Base-by-base conservation (phyloP, 1,284 basidiomycete species). In the Stygiomarasmius scandens region DNA sequence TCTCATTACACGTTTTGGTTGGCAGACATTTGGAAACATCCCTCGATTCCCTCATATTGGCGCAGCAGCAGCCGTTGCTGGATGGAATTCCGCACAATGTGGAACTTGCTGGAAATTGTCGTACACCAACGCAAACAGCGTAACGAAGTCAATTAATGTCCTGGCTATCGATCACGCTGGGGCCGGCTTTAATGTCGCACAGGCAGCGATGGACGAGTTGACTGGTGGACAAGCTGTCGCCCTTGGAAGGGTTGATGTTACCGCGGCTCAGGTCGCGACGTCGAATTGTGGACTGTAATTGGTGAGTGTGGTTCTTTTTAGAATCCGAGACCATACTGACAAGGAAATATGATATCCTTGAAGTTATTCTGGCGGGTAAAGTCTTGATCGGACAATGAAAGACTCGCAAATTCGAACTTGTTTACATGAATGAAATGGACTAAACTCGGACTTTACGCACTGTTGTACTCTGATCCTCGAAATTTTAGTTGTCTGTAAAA, bases 1-100 rank as follows among this genome's bases (percentile, higher is more conserved):
- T 16, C 74, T 85, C 54, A 34, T 74, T 34, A 74, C 71, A 52
- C 72, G 72, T 38, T 74, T 74, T 3, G 49, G 54, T 9, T 84
- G 71, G 68, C 71, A 68, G 22, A 83, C 77, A 36, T 79, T 84
- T 64, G 74, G 74, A 2, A 72, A 72, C 19, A 70, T 85, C 29
- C 80, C 80, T 23, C 68, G 55, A 24, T 86, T 78, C 71, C 82
- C 83, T 25, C 67, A 75, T 61, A 69, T 85, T 62, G 83, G 81
- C 11, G 82, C 76, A 19, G 74, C 72, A 4, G 64, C 64, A 29
- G 74, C 71, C 20, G 67, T 84, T 47, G 63, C 61, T 11, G 74
- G 73, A 2, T 82, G 72, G 70, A 72, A 76, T 67, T 77, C 75
- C 5, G 38, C 67, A n/a, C 62, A 66, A 45, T 82, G 80, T 65